Base-by-base conservation (phyloP, 305 asterid genomes). In the Fraxinus nigra region DNA sequence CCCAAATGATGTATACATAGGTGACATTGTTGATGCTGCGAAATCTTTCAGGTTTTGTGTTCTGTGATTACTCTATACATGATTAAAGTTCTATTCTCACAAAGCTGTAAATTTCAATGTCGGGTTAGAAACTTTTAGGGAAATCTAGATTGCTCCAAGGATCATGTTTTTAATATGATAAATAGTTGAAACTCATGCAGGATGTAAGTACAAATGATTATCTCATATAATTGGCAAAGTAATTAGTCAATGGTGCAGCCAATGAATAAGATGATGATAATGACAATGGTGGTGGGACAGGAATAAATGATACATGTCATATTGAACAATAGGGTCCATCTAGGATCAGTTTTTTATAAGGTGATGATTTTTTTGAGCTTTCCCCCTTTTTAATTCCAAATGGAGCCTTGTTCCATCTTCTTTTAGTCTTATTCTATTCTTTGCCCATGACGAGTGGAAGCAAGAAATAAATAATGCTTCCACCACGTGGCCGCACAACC, bases 1-100 rank as follows among this genome's bases (percentile, higher is more conserved):
- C 86, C 99, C 98, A 14, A 89, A 92, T 89, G 98, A 95, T 82
- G 94, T 91, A 77, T 88, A 88, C 86, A 88, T 93, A 38, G 91
- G 89, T 63, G 99, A 95, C 77, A 84, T 91, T 77, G 63, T 89
- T 78, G 93, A 92, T 80, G 87, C 94, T 73, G 86, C 95, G 38
- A 94, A 91, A 78, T 87, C 90, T 78, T 86, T 87, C 86, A 92
- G 98, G 98, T 95, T 16, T 79, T 81, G 70, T 59, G 37, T 81
- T 80, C 79, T 82, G 83, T 59, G 24, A 72, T 38, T 16, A 32
- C 1, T 79, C 56, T 16, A 76, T 35, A 26, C 24, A 38, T 40
- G 56, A 77, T 32, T 69, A 61, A 59, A 43, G 73, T 81, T 67
- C 28, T 82, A 38, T 59, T 72, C 24, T 76, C 82, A 61, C 78